These are phyloP conservation scores for Fusarium nelsonii DNA, from an alignment of 2,329 filamentous ascomycete species.

Conservation along the genomic window DNA sequence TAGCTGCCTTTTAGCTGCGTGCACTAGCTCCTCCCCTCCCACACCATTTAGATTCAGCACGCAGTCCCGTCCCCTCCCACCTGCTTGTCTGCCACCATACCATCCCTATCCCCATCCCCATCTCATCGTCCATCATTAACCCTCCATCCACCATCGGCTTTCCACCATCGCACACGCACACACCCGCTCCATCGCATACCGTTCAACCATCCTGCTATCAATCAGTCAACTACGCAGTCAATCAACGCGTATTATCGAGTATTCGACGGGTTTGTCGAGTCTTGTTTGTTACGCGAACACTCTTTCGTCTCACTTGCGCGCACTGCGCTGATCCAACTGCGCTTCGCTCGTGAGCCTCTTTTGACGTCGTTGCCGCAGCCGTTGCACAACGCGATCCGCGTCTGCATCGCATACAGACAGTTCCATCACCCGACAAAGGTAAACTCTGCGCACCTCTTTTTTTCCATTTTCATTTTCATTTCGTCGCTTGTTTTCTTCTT, in stretches of 20 bases:
- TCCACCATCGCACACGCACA: constrained; percentile 44
- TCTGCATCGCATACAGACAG: constrained; percentile 36
- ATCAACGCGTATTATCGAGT: constrained; percentile 32
- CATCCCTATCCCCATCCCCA: constrained; percentile 24
- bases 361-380: constrained; percentile 37
- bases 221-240: constrained; percentile 12
- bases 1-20: constrained; percentile 4
- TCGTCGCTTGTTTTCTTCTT: constrained; percentile 8
- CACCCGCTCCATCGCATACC: constrained; percentile 44
- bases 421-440: constrained; percentile 47
- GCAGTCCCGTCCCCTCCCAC: constrained; percentile 46
- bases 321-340: constrained; percentile 6
- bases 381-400: constrained; percentile 49
- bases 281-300: constrained; percentile 40
- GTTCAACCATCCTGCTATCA: constrained; percentile 41
- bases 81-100: constrained; percentile 25
- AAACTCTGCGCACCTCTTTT: constrained; percentile 31
- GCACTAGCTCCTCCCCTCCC: constrained; percentile 43
- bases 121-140: constrained; percentile 40
- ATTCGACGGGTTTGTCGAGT: constrained; percentile 16
- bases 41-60: constrained; percentile 42
- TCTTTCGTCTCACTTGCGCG: constrained; percentile 33
- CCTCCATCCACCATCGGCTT: constrained; percentile 46
- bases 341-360: constrained; percentile 26
- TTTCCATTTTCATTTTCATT: not conserved